These are phyloP conservation scores for Straminergon stramineum DNA, from an alignment of 225 moss, liverwort and hornwort genomes.

Conservation along the genomic window DNA sequence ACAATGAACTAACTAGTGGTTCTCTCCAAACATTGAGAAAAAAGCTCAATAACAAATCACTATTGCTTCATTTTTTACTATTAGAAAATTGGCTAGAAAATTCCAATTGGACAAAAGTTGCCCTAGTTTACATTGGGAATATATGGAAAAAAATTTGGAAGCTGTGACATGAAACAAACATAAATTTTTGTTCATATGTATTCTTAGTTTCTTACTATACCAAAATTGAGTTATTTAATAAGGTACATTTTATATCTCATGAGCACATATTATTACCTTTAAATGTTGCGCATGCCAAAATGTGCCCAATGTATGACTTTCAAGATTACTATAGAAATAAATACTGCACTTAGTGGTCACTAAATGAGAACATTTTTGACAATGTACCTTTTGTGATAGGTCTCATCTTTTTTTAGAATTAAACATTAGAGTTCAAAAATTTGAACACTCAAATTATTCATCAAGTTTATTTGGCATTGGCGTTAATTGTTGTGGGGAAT, in stretches of 20 bases:
- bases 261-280: not conserved
- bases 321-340: not conserved
- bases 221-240: too few species aligned
- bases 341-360: not conserved
- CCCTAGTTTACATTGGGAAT: not conserved
- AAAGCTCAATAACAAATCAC: not conserved
- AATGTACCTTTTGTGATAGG: too few species aligned
- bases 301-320: not conserved
- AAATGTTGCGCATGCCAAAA: too few species aligned
- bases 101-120: too few species aligned
- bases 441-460: too few species aligned
- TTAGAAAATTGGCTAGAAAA: rapidly evolving
- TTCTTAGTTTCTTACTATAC: not conserved
- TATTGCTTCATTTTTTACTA: not conserved
- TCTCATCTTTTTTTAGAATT: too few species aligned
- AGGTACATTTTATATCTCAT: too few species aligned
- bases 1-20: too few species aligned
- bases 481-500: not conserved
- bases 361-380: too few species aligned
- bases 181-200: not conserved
- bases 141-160: not conserved
- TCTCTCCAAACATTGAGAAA: too few species aligned
- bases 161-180: not conserved
- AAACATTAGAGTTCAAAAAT: too few species aligned
- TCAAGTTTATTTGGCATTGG: not conserved